phyloP scores from a whole-genome alignment of 2,329 filamentous ascomycete species.

The Paraconiothyrium brasiliense region DNA sequence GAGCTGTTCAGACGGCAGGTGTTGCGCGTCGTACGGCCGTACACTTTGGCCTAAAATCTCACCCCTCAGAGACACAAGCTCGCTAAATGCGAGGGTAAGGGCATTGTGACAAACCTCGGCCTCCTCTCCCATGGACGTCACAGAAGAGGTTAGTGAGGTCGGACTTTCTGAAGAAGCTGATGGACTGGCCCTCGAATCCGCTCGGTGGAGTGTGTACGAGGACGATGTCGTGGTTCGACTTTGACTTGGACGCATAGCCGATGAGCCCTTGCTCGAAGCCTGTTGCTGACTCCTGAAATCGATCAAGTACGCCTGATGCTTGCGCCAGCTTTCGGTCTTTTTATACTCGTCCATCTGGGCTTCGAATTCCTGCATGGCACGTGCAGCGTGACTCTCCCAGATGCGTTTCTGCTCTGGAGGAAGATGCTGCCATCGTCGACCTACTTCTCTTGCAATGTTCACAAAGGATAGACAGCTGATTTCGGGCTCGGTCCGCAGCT shows the following conservation, averaged over 20 bases:
- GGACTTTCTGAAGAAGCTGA: constrained; percentile 41
- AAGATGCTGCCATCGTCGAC: constrained; percentile 50
- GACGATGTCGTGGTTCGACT: constrained; percentile 32
- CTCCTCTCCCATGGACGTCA: constrained; percentile 27
- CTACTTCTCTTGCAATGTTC: constrained; percentile 51
- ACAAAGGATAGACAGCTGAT: constrained; percentile 50
- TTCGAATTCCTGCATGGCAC: constrained; percentile 51
- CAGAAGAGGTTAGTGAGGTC: constrained; percentile 30
- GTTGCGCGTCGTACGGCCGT: constrained; percentile 35
- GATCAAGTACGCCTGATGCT: constrained; percentile 47
- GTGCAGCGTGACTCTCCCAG: constrained; percentile 51
- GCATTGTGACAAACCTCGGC: constrained; percentile 47
- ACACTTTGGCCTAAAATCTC: constrained; percentile 39
- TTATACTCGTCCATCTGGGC: constrained; percentile 53
- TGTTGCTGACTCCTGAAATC: constrained; percentile 40
- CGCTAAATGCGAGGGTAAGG: constrained; percentile 47
- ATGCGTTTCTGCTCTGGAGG: constrained; percentile 47
- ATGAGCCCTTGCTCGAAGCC: constrained; percentile 20
- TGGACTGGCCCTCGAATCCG: constrained; percentile 30
- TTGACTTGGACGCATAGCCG: constrained; percentile 24
- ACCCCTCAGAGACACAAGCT: constrained; percentile 42
- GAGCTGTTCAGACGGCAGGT: constrained; percentile 43
- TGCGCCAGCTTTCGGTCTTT: constrained; percentile 48
- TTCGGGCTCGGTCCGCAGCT: constrained; percentile 47
- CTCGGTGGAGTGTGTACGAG: constrained; percentile 19